Percentiles rank a stretch among this genome's conserved stretches.
Conservation (phyloP, 2,329 filamentous ascomycete genomes). For the Fusarium praegraminearum region DNA sequence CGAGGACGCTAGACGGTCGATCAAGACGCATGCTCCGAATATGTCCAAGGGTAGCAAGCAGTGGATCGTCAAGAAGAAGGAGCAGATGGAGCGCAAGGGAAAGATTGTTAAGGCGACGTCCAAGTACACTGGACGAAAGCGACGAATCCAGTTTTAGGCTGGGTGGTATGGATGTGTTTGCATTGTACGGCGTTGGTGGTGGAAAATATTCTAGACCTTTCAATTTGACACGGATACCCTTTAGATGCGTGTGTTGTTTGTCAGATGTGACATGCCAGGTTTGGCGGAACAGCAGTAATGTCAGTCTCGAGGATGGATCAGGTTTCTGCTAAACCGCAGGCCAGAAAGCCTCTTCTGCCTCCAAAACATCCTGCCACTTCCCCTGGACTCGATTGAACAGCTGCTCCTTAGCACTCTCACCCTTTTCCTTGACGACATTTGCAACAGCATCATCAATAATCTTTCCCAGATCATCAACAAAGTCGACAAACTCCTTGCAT, state of each 20-base stretch:
- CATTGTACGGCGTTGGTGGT: constrained; percentile 51
- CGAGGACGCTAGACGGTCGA: constrained; percentile 72
- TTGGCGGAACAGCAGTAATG: background rate
- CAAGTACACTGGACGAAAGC: constrained; percentile 93
- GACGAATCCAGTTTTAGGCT: constrained; percentile 78
- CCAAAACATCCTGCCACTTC: constrained; percentile 64
- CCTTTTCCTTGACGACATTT: constrained; percentile 52
- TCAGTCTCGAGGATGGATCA: background rate
- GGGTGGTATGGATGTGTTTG: constrained; percentile 28
- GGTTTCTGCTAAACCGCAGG: constrained; percentile 49
- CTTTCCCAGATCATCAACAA: constrained; percentile 66
- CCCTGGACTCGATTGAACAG: constrained; percentile 56
- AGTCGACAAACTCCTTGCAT: constrained; percentile 68
- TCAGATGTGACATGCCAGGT: background rate
- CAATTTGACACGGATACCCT: constrained; percentile 43
- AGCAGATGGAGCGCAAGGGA: constrained; percentile 93
- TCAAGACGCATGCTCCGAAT: constrained; percentile 59
- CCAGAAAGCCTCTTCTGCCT: constrained; percentile 71
- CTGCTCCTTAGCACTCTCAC: constrained; percentile 47
- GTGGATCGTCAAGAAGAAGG: constrained; percentile 89
- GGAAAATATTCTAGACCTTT: constrained; percentile 36
- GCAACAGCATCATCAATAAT: constrained; percentile 67
- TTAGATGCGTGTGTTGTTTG: constrained; percentile 6
- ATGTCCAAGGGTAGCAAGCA: constrained; percentile 82
- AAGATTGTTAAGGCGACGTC: constrained; percentile 92